Evolutionary conservation across 768 basidiomycete genomes (phyloP).

Genomic region (Russula dissimulans): DNA sequence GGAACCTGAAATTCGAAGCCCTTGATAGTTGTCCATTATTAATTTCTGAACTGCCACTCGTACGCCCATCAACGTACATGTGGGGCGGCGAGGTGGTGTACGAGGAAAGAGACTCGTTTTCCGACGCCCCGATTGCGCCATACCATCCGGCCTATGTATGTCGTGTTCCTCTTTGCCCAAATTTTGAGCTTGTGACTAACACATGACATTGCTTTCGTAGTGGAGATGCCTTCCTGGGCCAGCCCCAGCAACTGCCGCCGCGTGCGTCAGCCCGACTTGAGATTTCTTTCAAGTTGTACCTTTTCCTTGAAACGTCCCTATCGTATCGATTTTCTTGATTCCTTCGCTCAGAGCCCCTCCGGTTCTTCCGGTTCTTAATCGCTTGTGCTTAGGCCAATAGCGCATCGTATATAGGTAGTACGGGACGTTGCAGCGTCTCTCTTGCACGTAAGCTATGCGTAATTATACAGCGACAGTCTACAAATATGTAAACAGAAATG

Average conservation of each 20-base stretch:
- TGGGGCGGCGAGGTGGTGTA: conserved; percentile 26
- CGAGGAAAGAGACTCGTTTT: conserved; percentile 30
- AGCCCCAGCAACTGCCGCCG: conserved; percentile 20
- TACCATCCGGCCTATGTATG: conserved; percentile 30
- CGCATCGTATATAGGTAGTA: conserved; percentile 9
- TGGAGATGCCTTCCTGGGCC: conserved; percentile 32
- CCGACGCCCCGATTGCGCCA: conserved; percentile 24
- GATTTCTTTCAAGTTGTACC: background rate
- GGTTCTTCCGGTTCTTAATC: conserved; percentile 1
- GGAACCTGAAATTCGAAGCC: conserved; percentile 25
- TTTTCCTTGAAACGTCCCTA: background rate
- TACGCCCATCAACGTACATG: conserved; percentile 25
- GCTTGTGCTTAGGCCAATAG: conserved; percentile 4
- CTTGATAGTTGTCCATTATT: conserved; percentile 26
- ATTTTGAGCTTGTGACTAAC: background rate
- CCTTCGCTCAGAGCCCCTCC: background rate
- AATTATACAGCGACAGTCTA: conserved; percentile 14
- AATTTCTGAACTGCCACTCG: conserved; percentile 31
- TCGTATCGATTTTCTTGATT: conserved; percentile 15
- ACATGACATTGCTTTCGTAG: conserved; percentile 17
- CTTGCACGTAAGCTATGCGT: conserved; percentile 15
- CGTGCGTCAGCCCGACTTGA: conserved; percentile 6
- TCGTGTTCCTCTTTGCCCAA: background rate
- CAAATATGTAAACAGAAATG: background rate
- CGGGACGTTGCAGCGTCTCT: background rate